These are phyloP conservation scores for Echinosphaeria canescens DNA, from an alignment of 2,329 filamentous ascomycete species.

Conservation along the genomic window DNA sequence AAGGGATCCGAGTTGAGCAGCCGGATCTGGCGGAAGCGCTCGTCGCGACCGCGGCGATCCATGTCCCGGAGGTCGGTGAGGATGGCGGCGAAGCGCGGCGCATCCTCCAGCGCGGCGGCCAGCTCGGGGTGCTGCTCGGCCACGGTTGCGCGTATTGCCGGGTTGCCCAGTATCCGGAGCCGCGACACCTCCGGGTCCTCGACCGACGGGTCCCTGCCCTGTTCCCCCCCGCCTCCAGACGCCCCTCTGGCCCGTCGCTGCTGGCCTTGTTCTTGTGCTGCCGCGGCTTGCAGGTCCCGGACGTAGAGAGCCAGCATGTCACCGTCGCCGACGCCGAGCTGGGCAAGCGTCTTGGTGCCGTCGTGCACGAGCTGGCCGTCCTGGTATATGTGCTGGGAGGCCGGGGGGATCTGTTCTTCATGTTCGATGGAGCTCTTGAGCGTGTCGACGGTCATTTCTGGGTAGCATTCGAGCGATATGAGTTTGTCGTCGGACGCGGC, in stretches of 20 bases:
- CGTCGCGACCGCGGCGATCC: slow-evolving; percentile 49
- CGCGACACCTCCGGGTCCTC: slow-evolving; percentile 66
- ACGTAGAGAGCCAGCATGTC: slow-evolving; percentile 88
- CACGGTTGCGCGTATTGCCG: slow-evolving; percentile 48
- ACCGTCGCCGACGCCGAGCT: slow-evolving; percentile 63
- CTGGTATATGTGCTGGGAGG: slow-evolving; percentile 69
- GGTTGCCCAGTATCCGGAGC: slow-evolving; percentile 63
- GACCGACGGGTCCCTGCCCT: slow-evolving; percentile 11
- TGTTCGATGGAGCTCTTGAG: slow-evolving; percentile 77
- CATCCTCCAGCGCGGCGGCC: slow-evolving; percentile 53
- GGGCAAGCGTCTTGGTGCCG: slow-evolving; percentile 60
- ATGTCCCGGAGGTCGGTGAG: slow-evolving; percentile 45
- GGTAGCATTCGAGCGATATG: slow-evolving; percentile 61
- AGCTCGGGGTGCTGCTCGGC: slow-evolving; percentile 55
- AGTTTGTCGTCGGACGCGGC: slow-evolving; percentile 49
- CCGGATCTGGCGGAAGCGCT: slow-evolving; percentile 66
- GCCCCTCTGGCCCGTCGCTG: slow-evolving; percentile 11
- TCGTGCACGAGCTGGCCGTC: slow-evolving; percentile 67
- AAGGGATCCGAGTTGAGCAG: slow-evolving; percentile 86
- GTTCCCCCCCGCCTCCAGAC: slow-evolving; percentile 9
- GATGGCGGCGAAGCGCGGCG: slow-evolving; percentile 53
- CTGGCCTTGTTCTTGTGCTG: slow-evolving; percentile 8
- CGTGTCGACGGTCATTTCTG: slow-evolving; percentile 63
- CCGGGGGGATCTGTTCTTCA: slow-evolving; percentile 53
- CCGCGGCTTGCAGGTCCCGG: slow-evolving; percentile 25